Conservation (phyloP, 192 early-diverging fungal genomes). For the Powellomyces hirtus region DNA sequence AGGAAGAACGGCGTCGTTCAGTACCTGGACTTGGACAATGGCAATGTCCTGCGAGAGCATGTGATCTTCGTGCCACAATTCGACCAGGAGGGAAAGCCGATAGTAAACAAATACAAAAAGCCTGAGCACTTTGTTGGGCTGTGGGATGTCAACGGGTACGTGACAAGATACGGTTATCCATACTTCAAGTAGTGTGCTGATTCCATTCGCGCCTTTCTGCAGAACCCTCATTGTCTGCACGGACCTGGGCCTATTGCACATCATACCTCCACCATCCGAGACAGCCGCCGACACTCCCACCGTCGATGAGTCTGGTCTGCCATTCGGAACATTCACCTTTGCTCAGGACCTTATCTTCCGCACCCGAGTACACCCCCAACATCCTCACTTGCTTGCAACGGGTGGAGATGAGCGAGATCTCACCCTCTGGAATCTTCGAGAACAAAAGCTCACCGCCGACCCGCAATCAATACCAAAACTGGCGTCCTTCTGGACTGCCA, state of each 20-base stretch:
- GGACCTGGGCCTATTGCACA: constrained; percentile 21
- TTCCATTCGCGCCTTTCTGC: constrained; percentile 11
- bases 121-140: constrained; percentile 48
- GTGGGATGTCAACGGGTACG: constrained; percentile 31
- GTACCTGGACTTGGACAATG: constrained; percentile 29
- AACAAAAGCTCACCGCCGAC: not conserved
- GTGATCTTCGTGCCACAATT: constrained; percentile 22
- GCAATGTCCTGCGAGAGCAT: constrained; percentile 18
- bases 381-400: constrained; percentile 69
- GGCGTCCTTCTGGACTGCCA: constrained; percentile 75
- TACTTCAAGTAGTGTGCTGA: too few species aligned
- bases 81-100: constrained; percentile 20
- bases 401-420: constrained; percentile 88
- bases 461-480: not conserved
- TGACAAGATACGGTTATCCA: not conserved
- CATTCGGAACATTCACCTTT: constrained; percentile 32
- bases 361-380: constrained; percentile 66
- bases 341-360: constrained; percentile 55
- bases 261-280: constrained; percentile 18
- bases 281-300: constrained; percentile 24
- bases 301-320: constrained; percentile 12
- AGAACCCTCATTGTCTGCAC: constrained; percentile 31
- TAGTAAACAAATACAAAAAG: constrained; percentile 39
- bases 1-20: constrained; percentile 29
- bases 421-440: constrained; percentile 67